Conservation (phyloP, 2,329 filamentous ascomycete genomes). For the Botrytis deweyae region DNA sequence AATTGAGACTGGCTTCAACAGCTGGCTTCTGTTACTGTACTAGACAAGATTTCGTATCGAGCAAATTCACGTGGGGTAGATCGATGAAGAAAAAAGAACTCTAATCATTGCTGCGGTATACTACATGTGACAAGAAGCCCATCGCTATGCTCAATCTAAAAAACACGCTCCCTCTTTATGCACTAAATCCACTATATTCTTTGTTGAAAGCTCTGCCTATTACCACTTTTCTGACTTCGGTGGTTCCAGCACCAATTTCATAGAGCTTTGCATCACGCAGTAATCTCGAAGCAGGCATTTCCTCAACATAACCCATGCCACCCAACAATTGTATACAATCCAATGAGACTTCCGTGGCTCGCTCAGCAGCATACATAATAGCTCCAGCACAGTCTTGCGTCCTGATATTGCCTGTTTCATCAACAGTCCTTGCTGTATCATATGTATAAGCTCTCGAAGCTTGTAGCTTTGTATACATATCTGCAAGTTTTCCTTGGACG, state of each 20-base stretch:
- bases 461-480: conserved; percentile 95
- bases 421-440: conserved; percentile 73
- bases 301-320: conserved; percentile 94
- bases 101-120: conserved; percentile 12
- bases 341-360: conserved; percentile 80
- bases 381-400: conserved; percentile 94
- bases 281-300: conserved; percentile 85
- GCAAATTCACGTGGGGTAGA: not conserved
- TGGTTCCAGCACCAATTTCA: conserved; percentile 95
- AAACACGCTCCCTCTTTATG: not conserved
- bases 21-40: not conserved
- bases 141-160: conserved; percentile 1
- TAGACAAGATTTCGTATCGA: not conserved
- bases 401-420: conserved; percentile 69
- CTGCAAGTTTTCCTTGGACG: conserved; percentile 86
- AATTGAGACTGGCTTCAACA: conserved; percentile 2
- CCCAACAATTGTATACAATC: conserved; percentile 92
- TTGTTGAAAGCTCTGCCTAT: conserved; percentile 60
- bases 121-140: not conserved
- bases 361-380: conserved; percentile 88
- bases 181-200: conserved; percentile 34
- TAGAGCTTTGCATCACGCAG: conserved; percentile 78
- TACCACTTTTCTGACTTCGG: conserved; percentile 89
- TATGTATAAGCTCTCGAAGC: conserved; percentile 87
- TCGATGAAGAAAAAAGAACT: not conserved